A percentile compares a stretch with the other conserved stretches of the same genome.
phyloP scores from a whole-genome alignment of 495 filamentous ascomycete genomes.

The Tuber indicum region DNA sequence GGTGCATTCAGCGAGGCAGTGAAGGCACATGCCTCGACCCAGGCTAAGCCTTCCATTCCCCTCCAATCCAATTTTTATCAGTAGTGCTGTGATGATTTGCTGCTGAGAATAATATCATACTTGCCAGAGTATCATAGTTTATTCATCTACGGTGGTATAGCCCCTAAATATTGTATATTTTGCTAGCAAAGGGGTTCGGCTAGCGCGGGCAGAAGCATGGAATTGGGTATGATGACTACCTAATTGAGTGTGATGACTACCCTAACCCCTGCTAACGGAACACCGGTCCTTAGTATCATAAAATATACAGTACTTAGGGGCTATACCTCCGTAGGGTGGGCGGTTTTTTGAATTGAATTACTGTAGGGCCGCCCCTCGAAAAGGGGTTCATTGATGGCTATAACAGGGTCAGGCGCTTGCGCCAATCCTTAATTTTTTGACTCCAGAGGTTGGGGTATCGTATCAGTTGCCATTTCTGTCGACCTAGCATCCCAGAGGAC shows the following conservation, averaged over 20 bases:
- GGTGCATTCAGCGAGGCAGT: not conserved
- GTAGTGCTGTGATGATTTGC: not conserved
- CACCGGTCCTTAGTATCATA: too few species aligned
- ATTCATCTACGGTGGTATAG: not conserved
- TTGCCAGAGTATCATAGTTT: not conserved
- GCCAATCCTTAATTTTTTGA: not conserved
- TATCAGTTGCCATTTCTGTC: not conserved
- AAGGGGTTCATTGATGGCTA: not conserved
- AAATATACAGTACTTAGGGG: too few species aligned
- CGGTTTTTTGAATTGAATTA: not conserved
- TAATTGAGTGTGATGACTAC: too few species aligned
- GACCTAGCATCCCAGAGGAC: not conserved
- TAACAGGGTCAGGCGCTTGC: not conserved
- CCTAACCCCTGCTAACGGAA: too few species aligned
- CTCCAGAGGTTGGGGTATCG: not conserved
- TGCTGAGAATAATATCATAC: not conserved
- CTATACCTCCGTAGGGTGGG: not conserved
- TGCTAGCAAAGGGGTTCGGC: too few species aligned
- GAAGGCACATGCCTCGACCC: not conserved
- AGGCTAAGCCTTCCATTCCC: not conserved
- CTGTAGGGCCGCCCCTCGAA: not conserved
- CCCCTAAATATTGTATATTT: too few species aligned
- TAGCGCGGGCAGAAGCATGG: too few species aligned
- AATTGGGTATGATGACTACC: too few species aligned
- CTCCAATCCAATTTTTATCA: not conserved